Conservation (phyloP, 768 basidiomycete species). For the Hydnum rufescens region DNA sequence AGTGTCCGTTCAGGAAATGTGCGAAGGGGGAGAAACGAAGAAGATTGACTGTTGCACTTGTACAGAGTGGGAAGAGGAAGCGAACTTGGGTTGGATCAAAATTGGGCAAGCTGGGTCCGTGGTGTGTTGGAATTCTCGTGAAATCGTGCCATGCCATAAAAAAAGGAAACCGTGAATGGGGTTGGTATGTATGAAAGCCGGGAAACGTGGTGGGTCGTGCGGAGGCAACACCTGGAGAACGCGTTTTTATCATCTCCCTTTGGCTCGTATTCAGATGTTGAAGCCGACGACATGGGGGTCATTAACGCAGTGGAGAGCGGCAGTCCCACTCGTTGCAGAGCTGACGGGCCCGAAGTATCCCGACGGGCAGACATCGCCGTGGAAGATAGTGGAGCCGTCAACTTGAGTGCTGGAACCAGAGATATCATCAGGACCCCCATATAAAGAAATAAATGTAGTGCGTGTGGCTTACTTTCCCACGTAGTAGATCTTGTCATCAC, state of each 20-base stretch:
- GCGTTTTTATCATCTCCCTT: neutral
- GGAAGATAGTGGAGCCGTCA: neutral
- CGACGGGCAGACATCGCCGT: neutral
- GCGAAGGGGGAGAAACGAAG: no score
- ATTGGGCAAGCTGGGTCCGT: no score
- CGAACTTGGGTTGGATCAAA: no score
- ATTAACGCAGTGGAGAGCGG: neutral
- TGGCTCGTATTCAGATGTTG: neutral
- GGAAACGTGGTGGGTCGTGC: neutral
- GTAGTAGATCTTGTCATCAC: neutral
- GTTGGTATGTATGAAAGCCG: neutral
- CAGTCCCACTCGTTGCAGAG: conserved; percentile 31
- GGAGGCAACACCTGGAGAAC: neutral
- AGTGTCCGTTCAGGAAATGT: no score
- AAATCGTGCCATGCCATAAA: no score
- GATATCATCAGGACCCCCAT: neutral
- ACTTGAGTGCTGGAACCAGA: neutral
- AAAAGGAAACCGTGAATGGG: no score
- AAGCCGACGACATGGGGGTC: neutral
- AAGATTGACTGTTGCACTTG: no score
- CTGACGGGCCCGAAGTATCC: conserved; percentile 19
- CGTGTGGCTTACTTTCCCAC: neutral
- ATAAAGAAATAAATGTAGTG: neutral
- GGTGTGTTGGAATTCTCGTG: no score
- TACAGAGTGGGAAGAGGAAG: no score